Conservation (phyloP, 169 alveolate genomes). For the Miamiensis avidus region DNA sequence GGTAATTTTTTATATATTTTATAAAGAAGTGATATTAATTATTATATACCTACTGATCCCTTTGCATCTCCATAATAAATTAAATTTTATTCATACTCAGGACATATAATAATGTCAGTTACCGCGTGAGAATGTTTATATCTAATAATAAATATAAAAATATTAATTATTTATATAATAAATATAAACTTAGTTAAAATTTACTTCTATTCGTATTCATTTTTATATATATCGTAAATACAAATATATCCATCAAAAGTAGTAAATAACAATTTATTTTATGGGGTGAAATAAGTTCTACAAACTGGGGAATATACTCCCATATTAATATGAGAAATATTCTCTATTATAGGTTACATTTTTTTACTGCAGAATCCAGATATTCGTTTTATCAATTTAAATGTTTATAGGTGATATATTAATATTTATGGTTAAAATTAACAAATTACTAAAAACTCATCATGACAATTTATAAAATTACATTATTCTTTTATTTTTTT, state of each 20-base stretch:
- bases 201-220: no score
- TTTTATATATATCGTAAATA: no score
- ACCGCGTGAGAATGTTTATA: background rate
- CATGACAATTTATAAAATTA: background rate
- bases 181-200: no score
- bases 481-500: no score
- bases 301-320: background rate
- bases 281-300: background rate
- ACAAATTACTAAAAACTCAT: background rate
- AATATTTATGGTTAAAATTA: background rate
- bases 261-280: background rate
- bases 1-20: no score
- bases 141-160: no score
- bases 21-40: no score
- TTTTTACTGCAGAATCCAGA: no score
- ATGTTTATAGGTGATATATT: background rate
- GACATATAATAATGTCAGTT: background rate
- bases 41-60: background rate
- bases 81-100: background rate
- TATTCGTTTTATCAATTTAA: no score
- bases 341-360: background rate
- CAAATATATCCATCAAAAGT: background rate
- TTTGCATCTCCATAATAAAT: background rate
- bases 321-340: background rate
- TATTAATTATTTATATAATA: no score